Evolutionary conservation across 2,329 filamentous ascomycete genomes (phyloP).

Genomic region (Stagonosporopsis tanaceti): DNA sequence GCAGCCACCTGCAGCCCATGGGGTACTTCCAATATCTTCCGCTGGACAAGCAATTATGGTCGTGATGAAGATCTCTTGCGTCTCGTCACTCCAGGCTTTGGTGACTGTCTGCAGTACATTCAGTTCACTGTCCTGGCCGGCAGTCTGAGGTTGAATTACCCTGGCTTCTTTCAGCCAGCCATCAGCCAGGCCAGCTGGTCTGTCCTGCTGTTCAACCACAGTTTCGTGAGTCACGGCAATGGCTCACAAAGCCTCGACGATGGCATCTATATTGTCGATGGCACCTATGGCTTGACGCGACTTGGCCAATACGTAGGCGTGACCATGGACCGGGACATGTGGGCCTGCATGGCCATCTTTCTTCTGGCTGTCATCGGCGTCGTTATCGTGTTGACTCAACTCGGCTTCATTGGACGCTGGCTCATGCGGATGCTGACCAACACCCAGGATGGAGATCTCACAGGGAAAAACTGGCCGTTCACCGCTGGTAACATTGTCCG

Average conservation of each 20-base stretch:
- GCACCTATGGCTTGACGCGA: slow-evolving; percentile 78
- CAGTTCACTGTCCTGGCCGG: slow-evolving; percentile 91
- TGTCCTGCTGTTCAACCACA: slow-evolving; percentile 89
- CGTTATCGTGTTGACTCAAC: slow-evolving; percentile 74
- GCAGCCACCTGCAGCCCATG: slow-evolving; percentile 92
- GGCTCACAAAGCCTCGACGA: slow-evolving; percentile 75
- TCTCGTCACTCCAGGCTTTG: slow-evolving; percentile 93
- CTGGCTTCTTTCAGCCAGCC: slow-evolving; percentile 92
- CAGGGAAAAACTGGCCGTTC: slow-evolving; percentile 91
- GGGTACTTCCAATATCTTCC: slow-evolving; percentile 89
- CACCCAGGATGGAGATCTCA: slow-evolving; percentile 83
- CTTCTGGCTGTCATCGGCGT: slow-evolving; percentile 77
- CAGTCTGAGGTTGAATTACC: slow-evolving; percentile 85
- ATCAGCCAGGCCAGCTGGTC: slow-evolving; percentile 91
- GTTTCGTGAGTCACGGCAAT: slow-evolving; percentile 75
- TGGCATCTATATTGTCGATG: slow-evolving; percentile 84
- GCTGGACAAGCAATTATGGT: slow-evolving; percentile 98
- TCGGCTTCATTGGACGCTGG: slow-evolving; percentile 81
- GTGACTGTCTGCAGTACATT: slow-evolving; percentile 95
- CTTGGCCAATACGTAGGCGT: slow-evolving; percentile 86
- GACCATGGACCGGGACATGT: slow-evolving; percentile 77
- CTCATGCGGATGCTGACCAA: slow-evolving; percentile 74
- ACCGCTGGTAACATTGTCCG: slow-evolving; percentile 67
- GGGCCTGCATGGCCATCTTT: slow-evolving; percentile 95
- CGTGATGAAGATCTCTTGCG: slow-evolving; percentile 90